Evolutionary conservation across 1,284 basidiomycete genomes (phyloP).

Genomic region (Porogramme epimiltina): DNA sequence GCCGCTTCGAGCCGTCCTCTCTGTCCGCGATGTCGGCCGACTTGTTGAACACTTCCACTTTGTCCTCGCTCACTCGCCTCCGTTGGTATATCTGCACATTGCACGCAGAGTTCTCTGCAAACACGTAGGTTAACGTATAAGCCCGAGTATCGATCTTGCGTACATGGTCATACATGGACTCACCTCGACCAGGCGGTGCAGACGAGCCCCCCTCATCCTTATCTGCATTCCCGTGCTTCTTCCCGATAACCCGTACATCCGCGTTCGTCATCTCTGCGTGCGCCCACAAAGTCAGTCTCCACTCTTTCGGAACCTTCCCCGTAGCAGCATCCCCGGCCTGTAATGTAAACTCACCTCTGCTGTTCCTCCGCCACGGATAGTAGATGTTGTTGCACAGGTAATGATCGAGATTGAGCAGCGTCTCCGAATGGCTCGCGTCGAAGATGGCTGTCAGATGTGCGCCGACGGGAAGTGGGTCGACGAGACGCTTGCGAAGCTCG

Average conservation of each 20-base stretch:
- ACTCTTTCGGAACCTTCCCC: neutral
- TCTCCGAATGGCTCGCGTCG: conserved; percentile 50
- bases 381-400: conserved; percentile 47
- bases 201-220: neutral
- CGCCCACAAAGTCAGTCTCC: neutral
- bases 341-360: conserved; percentile 3
- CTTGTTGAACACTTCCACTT: conserved; percentile 11
- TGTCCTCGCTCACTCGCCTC: conserved; percentile 10
- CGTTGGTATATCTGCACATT: too few species aligned
- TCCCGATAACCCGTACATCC: conserved; percentile 3
- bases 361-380: conserved; percentile 40
- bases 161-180: neutral
- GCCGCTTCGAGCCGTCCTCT: conserved; percentile 10
- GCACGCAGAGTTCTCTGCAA: conserved; percentile 6
- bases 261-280: conserved; percentile 8
- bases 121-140: neutral
- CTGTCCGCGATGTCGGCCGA: conserved; percentile 13
- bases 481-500: conserved; percentile 40
- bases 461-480: conserved; percentile 41
- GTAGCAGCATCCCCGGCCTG: neutral
- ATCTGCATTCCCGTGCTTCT: conserved; percentile 1
- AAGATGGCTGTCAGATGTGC: conserved; percentile 46
- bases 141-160: too few species aligned
- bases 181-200: conserved; percentile 1
- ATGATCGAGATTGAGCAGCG: conserved; percentile 46